Evolutionary conservation across 345 rosid genomes (phyloP).

Genomic region (Euphorbia lathyris): DNA sequence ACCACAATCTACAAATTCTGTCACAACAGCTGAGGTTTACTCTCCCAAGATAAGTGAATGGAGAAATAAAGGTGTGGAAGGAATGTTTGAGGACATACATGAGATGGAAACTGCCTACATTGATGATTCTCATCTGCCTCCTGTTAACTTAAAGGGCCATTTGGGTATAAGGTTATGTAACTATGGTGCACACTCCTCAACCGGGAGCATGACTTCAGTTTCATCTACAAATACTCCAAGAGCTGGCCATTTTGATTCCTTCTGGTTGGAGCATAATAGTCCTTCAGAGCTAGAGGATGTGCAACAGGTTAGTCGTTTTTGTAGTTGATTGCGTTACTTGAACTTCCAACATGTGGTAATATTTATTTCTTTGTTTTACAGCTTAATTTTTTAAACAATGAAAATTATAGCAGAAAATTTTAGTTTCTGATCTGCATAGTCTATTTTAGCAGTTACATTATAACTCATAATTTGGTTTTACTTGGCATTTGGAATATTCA

Average conservation of each 20-base stretch:
- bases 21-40: conserved; percentile 43
- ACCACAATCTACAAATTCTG: conserved; percentile 38
- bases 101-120: conserved; percentile 83
- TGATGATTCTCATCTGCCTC: conserved; percentile 50
- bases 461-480: not conserved
- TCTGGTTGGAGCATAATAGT: conserved; percentile 69
- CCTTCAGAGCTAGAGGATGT: conserved; percentile 72
- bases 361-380: not conserved
- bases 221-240: conserved; percentile 77
- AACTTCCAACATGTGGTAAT: not conserved
- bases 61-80: conserved; percentile 75
- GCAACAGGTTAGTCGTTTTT: conserved; percentile 56
- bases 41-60: conserved; percentile 77
- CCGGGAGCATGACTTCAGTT: conserved; percentile 76
- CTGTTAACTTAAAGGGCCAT: conserved; percentile 48
- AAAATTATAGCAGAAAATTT: not conserved
- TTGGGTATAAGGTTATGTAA: conserved; percentile 53
- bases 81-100: conserved; percentile 90
- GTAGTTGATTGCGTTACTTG: not conserved
- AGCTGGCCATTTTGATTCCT: conserved; percentile 71
- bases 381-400: not conserved
- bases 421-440: not conserved
- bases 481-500: not conserved
- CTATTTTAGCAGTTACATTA: not conserved
- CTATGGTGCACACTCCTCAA: conserved; percentile 64